A percentile compares a stretch with the other conserved stretches of the same genome.
Evolutionary conservation across 345 rosid genomes (phyloP).

Genomic region (Salix koriyanagi): DNA sequence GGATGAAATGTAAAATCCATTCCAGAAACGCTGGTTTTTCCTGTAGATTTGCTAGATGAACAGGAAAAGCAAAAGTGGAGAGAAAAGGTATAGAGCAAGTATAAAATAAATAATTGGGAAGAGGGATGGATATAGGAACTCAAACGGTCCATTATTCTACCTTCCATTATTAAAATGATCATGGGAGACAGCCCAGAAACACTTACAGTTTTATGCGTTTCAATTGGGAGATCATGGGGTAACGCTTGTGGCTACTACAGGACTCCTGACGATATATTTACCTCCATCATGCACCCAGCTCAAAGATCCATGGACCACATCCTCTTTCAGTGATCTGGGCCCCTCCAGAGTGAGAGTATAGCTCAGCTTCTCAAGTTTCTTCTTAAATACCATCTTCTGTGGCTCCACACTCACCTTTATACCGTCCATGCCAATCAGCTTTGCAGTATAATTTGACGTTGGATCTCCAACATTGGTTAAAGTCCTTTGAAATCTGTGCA

Average conservation of each 20-base stretch:
- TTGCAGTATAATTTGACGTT: conserved; percentile 35
- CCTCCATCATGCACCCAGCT: conserved; percentile 57
- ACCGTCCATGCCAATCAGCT: conserved; percentile 42
- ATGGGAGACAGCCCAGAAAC: background rate
- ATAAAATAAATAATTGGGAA: background rate
- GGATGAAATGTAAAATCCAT: too few relatives aligned
- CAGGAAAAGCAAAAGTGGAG: background rate
- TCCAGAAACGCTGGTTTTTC: background rate
- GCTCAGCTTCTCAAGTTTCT: conserved; percentile 42
- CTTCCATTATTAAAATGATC: background rate
- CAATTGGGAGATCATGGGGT: conserved; percentile 11
- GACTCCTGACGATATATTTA: conserved; percentile 43
- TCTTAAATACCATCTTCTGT: conserved; percentile 38
- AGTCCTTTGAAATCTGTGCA: conserved; percentile 36
- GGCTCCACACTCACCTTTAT: conserved; percentile 53
- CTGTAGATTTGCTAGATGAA: background rate
- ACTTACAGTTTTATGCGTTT: background rate
- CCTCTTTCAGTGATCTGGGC: conserved; percentile 33
- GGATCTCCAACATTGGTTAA: conserved; percentile 50
- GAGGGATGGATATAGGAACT: background rate
- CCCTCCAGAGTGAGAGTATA: conserved; percentile 51
- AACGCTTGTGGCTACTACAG: conserved; percentile 46
- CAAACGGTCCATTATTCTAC: background rate
- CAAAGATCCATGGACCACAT: conserved; percentile 40
- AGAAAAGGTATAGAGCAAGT: background rate